Percentiles rank a stretch among this genome's conserved stretches.
phyloP scores from a whole-genome alignment of 495 filamentous ascomycete species.

The Daldinia childiae region DNA sequence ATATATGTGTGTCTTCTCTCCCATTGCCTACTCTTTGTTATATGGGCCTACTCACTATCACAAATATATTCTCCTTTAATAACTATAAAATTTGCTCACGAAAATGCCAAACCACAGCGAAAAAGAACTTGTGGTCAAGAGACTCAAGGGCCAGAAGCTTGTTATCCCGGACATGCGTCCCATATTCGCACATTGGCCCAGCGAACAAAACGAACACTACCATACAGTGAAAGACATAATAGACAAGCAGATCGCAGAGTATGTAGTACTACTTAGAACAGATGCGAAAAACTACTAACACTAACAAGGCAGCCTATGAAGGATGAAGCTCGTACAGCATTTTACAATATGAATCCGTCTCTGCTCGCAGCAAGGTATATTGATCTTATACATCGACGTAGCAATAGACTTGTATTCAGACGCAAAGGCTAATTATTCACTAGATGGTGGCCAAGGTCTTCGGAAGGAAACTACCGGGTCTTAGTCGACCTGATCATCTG shows the following conservation, averaged over 20 bases:
- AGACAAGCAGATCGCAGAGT: conserved; percentile 35
- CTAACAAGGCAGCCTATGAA: conserved; percentile 15
- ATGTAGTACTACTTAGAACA: not conserved
- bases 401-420: not conserved
- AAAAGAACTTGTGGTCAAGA: conserved; percentile 30
- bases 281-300: conserved; percentile 5
- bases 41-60: not conserved
- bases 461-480: conserved; percentile 24
- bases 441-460: conserved; percentile 43
- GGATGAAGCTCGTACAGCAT: conserved; percentile 29
- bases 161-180: conserved; percentile 42
- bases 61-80: not conserved
- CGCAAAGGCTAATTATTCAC: not conserved
- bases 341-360: conserved; percentile 30
- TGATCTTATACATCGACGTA: not conserved
- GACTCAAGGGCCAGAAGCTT: conserved; percentile 39
- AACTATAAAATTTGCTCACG: not conserved
- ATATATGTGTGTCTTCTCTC: not conserved
- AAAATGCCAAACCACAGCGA: conserved; percentile 32
- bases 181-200: conserved; percentile 40
- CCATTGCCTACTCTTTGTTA: not conserved
- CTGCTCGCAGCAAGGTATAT: conserved; percentile 40
- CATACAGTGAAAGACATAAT: conserved; percentile 27
- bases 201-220: conserved; percentile 33
- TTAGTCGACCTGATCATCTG: conserved; percentile 40